Conservation (phyloP, 352 stramenopile genomes). For the Globisporangium middletonii region DNA sequence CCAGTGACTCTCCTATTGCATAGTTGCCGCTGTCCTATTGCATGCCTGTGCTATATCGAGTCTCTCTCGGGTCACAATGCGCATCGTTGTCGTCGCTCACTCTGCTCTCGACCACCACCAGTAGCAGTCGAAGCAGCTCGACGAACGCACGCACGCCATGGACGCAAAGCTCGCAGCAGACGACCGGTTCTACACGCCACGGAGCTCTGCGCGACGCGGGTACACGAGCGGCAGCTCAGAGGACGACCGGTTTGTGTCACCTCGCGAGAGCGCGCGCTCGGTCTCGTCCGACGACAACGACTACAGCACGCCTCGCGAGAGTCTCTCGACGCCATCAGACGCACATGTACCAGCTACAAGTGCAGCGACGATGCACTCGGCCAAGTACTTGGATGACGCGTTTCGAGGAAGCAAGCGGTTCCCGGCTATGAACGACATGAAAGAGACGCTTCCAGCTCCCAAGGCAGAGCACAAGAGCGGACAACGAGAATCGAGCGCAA, state of each 20-base stretch:
- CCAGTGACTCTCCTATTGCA: too few relatives aligned
- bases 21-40: too few relatives aligned
- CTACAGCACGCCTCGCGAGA: conserved; percentile 49
- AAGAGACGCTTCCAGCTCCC: conserved; percentile 12
- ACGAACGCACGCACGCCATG: conserved; percentile 17
- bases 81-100: too few relatives aligned
- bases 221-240: conserved; percentile 51
- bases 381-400: conserved; percentile 10
- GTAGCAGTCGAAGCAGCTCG: neutral
- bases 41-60: too few relatives aligned
- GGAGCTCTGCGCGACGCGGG: conserved; percentile 46
- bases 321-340: conserved; percentile 7
- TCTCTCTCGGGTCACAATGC: too few relatives aligned
- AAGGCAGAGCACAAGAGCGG: conserved; percentile 9
- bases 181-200: conserved; percentile 63
- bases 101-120: too few relatives aligned
- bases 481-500: neutral
- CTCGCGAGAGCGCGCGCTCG: conserved; percentile 48
- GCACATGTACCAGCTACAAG: neutral
- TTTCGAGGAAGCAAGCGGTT: conserved; percentile 11
- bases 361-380: neutral
- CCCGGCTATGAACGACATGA: conserved; percentile 12
- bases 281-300: conserved; percentile 63
- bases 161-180: conserved; percentile 34
- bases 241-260: conserved; percentile 54